Evolutionary conservation across 1,139 yeast genomes (phyloP).

Genomic region (Taphrina flavorubra): DNA sequence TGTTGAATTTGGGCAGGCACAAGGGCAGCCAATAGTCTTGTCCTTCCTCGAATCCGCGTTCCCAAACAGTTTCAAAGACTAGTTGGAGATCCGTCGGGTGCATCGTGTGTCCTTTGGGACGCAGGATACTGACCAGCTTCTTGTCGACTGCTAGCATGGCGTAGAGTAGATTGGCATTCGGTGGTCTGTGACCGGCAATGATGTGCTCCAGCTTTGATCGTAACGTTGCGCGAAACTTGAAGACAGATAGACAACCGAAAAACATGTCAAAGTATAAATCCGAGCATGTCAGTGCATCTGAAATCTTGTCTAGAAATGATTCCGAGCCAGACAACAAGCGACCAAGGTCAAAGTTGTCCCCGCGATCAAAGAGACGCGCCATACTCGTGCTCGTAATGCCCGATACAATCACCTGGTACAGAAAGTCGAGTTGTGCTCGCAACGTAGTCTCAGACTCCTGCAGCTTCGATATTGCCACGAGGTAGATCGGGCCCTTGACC

Average conservation of each 20-base stretch:
- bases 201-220: conserved; percentile 57
- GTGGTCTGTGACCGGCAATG: conserved; percentile 9
- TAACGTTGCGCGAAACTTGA: conserved; percentile 57
- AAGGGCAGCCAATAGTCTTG: conserved; percentile 90
- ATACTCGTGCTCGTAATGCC: conserved; percentile 79
- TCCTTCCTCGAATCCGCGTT: conserved; percentile 59
- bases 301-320: conserved; percentile 66
- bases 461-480: conserved; percentile 71
- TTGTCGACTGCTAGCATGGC: conserved; percentile 67
- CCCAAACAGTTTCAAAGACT: conserved; percentile 66
- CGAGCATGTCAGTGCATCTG: conserved; percentile 61
- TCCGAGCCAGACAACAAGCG: conserved; percentile 69
- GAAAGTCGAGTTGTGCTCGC: conserved; percentile 68
- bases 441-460: conserved; percentile 60
- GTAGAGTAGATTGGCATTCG: conserved; percentile 57
- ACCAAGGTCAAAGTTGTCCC: conserved; percentile 83
- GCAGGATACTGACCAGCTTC: conserved; percentile 62
- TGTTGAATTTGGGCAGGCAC: conserved; percentile 87
- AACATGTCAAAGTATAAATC: conserved; percentile 60
- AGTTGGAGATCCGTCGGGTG: conserved; percentile 74
- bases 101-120: conserved; percentile 68
- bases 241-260: conserved; percentile 67
- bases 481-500: conserved; percentile 69
- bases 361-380: conserved; percentile 66
- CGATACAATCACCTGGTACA: conserved; percentile 79